These are phyloP conservation scores for Friedmanniomyces simplex DNA, from an alignment of 495 filamentous ascomycete species.

Conservation along the genomic window DNA sequence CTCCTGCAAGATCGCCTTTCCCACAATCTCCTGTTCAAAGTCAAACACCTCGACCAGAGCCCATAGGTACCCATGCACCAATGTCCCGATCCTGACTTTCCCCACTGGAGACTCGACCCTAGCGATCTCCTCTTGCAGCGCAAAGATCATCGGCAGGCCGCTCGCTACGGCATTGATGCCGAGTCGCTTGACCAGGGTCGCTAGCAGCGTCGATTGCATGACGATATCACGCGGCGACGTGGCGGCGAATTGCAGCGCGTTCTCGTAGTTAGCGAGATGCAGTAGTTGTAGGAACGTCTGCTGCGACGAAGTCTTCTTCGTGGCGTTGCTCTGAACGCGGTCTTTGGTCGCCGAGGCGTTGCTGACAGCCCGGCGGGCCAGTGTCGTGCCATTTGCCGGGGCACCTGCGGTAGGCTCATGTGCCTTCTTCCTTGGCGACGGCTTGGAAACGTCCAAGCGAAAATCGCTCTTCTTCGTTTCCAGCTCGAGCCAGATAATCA, in stretches of 20 bases:
- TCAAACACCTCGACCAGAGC: slow-evolving; percentile 65
- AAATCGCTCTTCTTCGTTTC: slow-evolving; percentile 65
- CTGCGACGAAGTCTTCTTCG: slow-evolving; percentile 1
- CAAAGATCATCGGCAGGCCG: slow-evolving; percentile 77
- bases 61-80: slow-evolving; percentile 84
- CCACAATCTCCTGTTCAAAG: slow-evolving; percentile 55
- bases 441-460: slow-evolving; percentile 41
- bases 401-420: slow-evolving; percentile 19
- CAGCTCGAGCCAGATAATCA: slow-evolving; percentile 68
- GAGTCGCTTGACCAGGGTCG: slow-evolving; percentile 59
- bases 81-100: slow-evolving; percentile 67
- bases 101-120: slow-evolving; percentile 48
- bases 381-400: slow-evolving; percentile 28
- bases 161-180: slow-evolving; percentile 74
- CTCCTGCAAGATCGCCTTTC: slow-evolving; percentile 61
- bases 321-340: slow-evolving; percentile 38
- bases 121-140: slow-evolving; percentile 73
- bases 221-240: slow-evolving; percentile 48
- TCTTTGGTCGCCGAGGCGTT: slow-evolving; percentile 55
- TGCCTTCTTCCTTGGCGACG: slow-evolving; percentile 27
- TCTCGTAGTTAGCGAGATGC: slow-evolving; percentile 79
- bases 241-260: slow-evolving; percentile 54
- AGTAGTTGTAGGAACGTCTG: slow-evolving; percentile 73
- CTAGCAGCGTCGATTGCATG: slow-evolving; percentile 63
- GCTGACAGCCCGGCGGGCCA: slow-evolving; percentile 58